Base-by-base conservation (phyloP, 108 stramenopile species). In the Aurantiochytrium sp. region DNA sequence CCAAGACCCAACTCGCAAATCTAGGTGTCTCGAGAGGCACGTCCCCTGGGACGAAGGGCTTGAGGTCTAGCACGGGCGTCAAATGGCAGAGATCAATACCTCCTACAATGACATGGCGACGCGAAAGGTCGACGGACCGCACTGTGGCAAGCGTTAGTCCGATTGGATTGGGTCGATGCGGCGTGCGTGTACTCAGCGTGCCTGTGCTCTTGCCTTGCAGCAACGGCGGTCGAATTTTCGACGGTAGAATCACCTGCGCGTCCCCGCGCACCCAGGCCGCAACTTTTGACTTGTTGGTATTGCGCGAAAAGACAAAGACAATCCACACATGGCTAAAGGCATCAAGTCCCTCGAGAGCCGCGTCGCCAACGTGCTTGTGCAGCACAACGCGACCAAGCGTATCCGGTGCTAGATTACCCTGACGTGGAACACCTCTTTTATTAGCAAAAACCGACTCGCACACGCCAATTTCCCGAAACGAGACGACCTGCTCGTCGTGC, bases 41-140 rank as follows among this genome's bases (percentile, higher is more conserved):
- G 51, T 83, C 76, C 0, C 76, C 76, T 0, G 76, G 76, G 25
- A 83, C 76, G 76, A 83, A 83, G 49, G 76, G 76, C 4, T 83
- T 83, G 76, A 83, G n/a, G 76, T 83, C 76, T 6, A 83, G 51
- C 16, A 83, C 51, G n/a, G 76, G 76, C 76, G 76, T 83, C 19
- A 53, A 18, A 23, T 83, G 49, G 51, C 76, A 83, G 49, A 83
- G 51, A 28, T 83, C 76, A 53, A 83, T 83, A 23, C 76, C 76
- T 6, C 14, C 51, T 6, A 83, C 76, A 18, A 83, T 6, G n/a
- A 83, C 49, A 43, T 53, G n/a, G 49, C 76, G 76, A 6, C 51
- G 76, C 28, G n/a, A 12, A 6, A 53, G 49, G 23, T 83, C 76
- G n/a, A 83, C 51, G 0, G 6, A 6, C 43, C 45, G 49, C 5